Base-by-base conservation (phyloP, 169 alveolate genomes). In the Ichthyophthirius multifiliis region DNA sequence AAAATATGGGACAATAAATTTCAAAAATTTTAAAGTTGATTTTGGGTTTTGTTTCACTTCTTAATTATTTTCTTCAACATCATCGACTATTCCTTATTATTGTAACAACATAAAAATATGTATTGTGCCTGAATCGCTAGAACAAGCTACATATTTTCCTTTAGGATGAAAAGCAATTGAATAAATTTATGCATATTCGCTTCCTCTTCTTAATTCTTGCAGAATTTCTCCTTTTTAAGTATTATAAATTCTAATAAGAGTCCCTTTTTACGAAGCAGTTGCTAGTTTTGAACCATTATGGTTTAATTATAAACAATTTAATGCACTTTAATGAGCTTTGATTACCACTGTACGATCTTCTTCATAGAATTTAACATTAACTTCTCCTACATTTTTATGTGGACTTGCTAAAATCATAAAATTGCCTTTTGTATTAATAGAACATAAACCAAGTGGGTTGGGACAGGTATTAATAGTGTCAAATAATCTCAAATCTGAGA, bases 201-300 rank as follows among this genome's bases (percentile, higher is more conserved):
- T 89, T 23, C 98, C 98, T 80, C 98, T 86, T 84, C 98, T 86
- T 16, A 97, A 90, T 87, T 95, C 99, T 83, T 95, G 80, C 18
- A 95, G 83, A 39, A 85, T 37, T 13, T 84, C 83, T 5, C 96
- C 97, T 10, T 83, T 89, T 31, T 67, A 44, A 12, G 97, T 90
- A 80, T 87, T 88, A 83, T 82, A 95, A 1, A 97, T 87, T 67
- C 97, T 83, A 20, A 97, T 94, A n/a, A 94, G 76, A 3, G 97
- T 95, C 18, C 99, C 99, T 82, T 95, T 94, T 27, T 91, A 90
- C 77, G 96, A 87, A n/a, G 97, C 95, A 13, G 98, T 90, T 15
- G 97, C 98, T 18, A 97, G 67, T 44, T 92, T 83, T 37, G 89
- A 88, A n/a, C 99, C 99, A 64, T 91, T 94, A 43, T 88, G 86